Base-by-base conservation (phyloP, 805 yeast genomes). In the Wickerhamomyces silvicola region DNA sequence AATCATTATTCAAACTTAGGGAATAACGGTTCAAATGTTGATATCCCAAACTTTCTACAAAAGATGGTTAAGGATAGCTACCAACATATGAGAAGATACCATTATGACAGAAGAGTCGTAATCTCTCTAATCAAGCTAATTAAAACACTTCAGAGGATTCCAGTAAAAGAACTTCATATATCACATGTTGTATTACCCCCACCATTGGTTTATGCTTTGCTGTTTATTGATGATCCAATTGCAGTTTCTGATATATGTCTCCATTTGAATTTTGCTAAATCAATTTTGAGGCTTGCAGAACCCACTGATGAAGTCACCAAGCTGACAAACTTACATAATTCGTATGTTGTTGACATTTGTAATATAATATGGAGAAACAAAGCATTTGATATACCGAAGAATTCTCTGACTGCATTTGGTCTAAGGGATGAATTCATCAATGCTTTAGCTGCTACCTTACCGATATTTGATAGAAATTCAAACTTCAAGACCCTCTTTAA, bases 351-450 rank as follows among this genome's bases (percentile, higher is more conserved):
- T 64, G 82, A 77, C 43, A 46, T 68, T 7, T 62, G 78, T 38
- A 76, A 77, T 36, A 56, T 68, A 10, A 29, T 70, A 0, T 77
- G 82, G 82, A 52, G 80, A 37, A 71, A 74, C 39, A 64, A 60
- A 42, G 71, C 76, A 1, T 66, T 74, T 39, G 60, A 60, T 17
- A 47, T 48, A n/a, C 37, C 47, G 2, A 49, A 46, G 53, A 62
- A 44, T 9, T 39, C 45, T 2, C 42, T 39, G 48, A 34, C 48
- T 62, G 22, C 46, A 34, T n/a, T 68, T 48, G 42, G 49, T 53
- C 13, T 48, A 40, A 17, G 59, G 41, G 21, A 41, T 65, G 37
- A 48, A 46, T 36, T 42, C 46, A 52, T 28, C 42, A 43, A 35
- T 33, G 45, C 32, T 34, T 46, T 45, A 35, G 46, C 38, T 30